A percentile compares a stretch with the other conserved stretches of the same genome.
These are phyloP conservation scores for Trypanosoma congolense DNA, from an alignment of 208 protist species.

Conservation along the genomic window DNA sequence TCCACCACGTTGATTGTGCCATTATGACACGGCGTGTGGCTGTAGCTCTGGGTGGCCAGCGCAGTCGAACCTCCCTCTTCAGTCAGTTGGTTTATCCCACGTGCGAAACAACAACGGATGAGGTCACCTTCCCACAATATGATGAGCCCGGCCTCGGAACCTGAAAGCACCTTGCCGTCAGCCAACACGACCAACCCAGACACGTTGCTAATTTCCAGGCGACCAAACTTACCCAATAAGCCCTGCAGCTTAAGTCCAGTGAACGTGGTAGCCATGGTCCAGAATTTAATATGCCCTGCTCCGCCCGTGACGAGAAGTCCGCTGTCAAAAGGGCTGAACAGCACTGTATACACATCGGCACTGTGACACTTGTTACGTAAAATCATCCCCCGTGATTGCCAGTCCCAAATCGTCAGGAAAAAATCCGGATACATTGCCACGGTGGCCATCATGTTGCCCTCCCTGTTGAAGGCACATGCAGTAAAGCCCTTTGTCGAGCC, in stretches of 20 bases:
- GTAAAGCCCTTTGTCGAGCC: constrained; percentile 87
- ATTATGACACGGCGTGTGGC: constrained; percentile 63
- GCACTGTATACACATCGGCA: constrained; percentile 90
- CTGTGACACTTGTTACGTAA: constrained; percentile 96
- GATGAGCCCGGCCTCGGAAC: constrained; percentile 92
- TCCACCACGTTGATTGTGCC: constrained; percentile 88
- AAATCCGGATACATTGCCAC: constrained; percentile 94
- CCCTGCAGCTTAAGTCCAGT: constrained; percentile 97
- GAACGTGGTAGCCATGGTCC: constrained; percentile 97
- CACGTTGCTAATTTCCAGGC: constrained; percentile 95
- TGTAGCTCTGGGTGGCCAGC: constrained; percentile 27
- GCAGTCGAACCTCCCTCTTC: constrained; percentile 25
- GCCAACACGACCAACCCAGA: constrained; percentile 89
- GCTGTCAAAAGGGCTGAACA: constrained; percentile 91
- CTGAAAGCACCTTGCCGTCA: constrained; percentile 94
- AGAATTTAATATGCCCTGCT: constrained; percentile 96
- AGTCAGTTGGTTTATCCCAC: constrained; percentile 17
- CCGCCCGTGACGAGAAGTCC: constrained; percentile 92
- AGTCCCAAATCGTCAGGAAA: constrained; percentile 96
- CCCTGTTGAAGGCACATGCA: constrained; percentile 77
- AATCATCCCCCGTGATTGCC: constrained; percentile 80
- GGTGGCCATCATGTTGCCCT: constrained; percentile 91
- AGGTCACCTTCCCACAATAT: constrained; percentile 97
- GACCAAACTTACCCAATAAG: constrained; percentile 96
- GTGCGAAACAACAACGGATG: constrained; percentile 92